Base-by-base conservation (phyloP, 208 protist species). In the Phytomonas francai region DNA sequence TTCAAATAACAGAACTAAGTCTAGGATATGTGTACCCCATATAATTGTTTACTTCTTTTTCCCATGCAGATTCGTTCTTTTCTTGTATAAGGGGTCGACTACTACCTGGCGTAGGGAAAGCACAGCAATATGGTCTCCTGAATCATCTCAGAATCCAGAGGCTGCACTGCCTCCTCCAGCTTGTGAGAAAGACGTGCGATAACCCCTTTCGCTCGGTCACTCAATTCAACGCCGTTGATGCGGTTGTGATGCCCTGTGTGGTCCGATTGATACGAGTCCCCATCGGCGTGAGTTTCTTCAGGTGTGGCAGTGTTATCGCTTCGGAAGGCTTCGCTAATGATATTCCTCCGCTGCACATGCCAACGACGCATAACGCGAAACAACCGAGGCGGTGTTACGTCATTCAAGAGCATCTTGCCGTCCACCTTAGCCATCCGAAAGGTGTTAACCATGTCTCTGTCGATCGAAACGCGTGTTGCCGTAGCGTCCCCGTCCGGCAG, bases 341-440 rank as follows among this genome's bases (percentile, higher is more conserved):
- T 58, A 25, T 45, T 85, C 82, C 19, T 86, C 1, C 90, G 87
- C 0, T 77, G 73, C 22, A 84, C 68, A 68, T 95, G 83, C 87
- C 90, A 95, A 29, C 83, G 83, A 0, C 90, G 81, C 84, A 95
- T 79, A 45, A 88, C 62, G 6, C 86, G 77, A 69, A 95, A 95
- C 49, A 95, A 65, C 1, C 75, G 70, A 11, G 73, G 79, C 49
- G 90, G 87, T 36, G 73, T 58, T 2, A 91, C 87, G 9, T 85
- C 71, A 54, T 93, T 78, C 54, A 95, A 65, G 45, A 95, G 60
- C 63, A 81, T 84, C 25, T 87, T 70, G 8, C 90, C 90, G 19
- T 80, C 77, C 2, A 83, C 78, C 4, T 68, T 16, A 0, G 79
- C 83, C 73, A 93, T 87, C 27, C 67, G 70, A 54, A 93, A 95